Evolutionary conservation across 345 rosid species (phyloP).

Genomic region (Luvunga scandens): DNA sequence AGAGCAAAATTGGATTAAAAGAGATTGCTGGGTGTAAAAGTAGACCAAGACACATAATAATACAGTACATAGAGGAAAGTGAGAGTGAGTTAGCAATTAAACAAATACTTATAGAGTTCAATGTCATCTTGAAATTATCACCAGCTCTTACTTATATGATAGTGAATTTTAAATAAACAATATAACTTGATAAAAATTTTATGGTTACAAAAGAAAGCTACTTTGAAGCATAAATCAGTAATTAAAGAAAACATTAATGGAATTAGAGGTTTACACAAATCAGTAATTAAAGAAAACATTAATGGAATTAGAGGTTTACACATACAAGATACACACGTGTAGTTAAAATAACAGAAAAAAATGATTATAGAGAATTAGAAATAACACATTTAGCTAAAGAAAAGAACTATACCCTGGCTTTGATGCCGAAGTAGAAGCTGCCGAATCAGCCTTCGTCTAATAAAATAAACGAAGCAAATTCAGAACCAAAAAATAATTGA

Average conservation of each 20-base stretch:
- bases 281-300: not conserved
- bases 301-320: not conserved
- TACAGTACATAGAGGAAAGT: not conserved
- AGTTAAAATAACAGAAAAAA: not conserved
- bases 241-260: not conserved
- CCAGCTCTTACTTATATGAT: not conserved
- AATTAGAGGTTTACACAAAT: not conserved
- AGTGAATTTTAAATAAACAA: not conserved
- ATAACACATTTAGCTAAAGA: not conserved
- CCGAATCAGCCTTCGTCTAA: conserved; percentile 64
- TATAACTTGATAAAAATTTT: no score
- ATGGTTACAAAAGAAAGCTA: not conserved
- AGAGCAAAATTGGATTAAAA: not conserved
- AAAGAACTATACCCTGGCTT: conserved; percentile 59
- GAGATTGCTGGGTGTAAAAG: not conserved
- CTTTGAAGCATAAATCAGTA: not conserved
- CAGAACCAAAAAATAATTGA: not conserved
- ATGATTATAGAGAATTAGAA: not conserved
- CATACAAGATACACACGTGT: not conserved
- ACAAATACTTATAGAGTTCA: not conserved
- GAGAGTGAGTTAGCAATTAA: not conserved
- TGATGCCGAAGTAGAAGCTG: conserved; percentile 45
- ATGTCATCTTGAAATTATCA: not conserved
- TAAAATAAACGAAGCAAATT: conserved; percentile 10
- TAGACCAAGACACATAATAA: not conserved